Evolutionary conservation across 352 stramenopile genomes (phyloP).

Genomic region (Pythium rishiriense): DNA sequence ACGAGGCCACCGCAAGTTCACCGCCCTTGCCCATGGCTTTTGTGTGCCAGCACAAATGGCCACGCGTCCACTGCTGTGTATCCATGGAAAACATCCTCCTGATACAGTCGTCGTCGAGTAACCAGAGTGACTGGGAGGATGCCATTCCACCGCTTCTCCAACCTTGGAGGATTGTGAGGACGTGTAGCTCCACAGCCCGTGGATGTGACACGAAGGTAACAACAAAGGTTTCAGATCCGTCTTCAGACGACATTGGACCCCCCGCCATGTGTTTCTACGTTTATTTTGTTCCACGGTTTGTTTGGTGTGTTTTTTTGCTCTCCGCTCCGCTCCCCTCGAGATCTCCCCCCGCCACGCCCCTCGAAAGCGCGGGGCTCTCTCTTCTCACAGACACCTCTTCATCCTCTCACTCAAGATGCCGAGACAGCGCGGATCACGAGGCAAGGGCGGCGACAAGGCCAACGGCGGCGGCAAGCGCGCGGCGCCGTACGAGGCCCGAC

Average conservation of each 20-base stretch:
- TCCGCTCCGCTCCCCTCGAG: constrained; percentile 7
- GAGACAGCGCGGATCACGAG: constrained; percentile 22
- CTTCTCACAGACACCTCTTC: constrained; percentile 2
- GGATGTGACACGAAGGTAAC: constrained; percentile 14
- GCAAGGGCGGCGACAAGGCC: constrained; percentile 22
- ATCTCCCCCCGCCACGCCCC: constrained; percentile 8
- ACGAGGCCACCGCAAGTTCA: too few species aligned
- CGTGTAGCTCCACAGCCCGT: neutral
- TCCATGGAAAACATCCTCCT: too few species aligned
- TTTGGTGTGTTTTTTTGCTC: too few species aligned
- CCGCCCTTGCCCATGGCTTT: too few species aligned
- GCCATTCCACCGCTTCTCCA: too few species aligned
- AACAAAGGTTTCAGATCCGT: constrained; percentile 12
- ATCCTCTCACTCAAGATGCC: constrained; percentile 14
- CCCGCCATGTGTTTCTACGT: constrained; percentile 4
- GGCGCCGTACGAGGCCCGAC: constrained; percentile 26
- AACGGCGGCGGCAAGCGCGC: constrained; percentile 23
- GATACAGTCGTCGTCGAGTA: too few species aligned
- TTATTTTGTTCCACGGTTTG: constrained; percentile 21
- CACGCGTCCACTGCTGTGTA: too few species aligned
- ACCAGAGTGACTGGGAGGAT: too few species aligned
- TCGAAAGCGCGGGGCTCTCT: constrained; percentile 1
- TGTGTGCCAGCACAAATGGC: too few species aligned
- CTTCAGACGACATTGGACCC: constrained; percentile 10
- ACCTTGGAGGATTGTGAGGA: too few species aligned